phyloP scores from a whole-genome alignment of 352 stramenopile species.

The Globisporangium iwayamae region DNA sequence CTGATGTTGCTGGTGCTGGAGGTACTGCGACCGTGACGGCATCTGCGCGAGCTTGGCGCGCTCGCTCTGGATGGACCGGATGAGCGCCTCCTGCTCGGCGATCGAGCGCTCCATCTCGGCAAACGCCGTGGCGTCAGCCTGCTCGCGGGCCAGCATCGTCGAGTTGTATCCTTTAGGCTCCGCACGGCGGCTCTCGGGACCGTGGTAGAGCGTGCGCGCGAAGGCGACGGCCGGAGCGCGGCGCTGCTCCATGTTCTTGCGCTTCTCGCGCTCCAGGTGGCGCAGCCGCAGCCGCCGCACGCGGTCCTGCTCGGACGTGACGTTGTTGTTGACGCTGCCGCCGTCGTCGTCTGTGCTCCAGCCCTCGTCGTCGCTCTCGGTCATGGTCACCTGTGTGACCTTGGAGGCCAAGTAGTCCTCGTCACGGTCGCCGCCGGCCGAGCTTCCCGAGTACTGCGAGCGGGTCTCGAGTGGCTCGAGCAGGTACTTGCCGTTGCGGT shows the following conservation, averaged over 20 bases:
- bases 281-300: constrained; percentile 32
- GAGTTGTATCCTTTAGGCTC: constrained; percentile 17
- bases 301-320: constrained; percentile 18
- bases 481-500: constrained; percentile 41
- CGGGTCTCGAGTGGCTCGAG: constrained; percentile 29
- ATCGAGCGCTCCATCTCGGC: constrained; percentile 54
- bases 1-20: background rate
- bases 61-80: constrained; percentile 40
- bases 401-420: constrained; percentile 17
- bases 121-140: constrained; percentile 26
- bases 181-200: background rate
- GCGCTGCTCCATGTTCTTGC: constrained; percentile 18
- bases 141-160: constrained; percentile 20
- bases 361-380: constrained; percentile 18
- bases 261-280: constrained; percentile 39
- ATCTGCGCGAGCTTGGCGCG: constrained; percentile 18
- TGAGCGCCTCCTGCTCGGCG: constrained; percentile 42
- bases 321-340: background rate
- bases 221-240: background rate
- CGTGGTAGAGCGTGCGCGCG: constrained; percentile 14
- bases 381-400: constrained; percentile 15
- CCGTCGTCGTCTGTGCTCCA: constrained; percentile 12
- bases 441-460: constrained; percentile 23
- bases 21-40: constrained; percentile 7
- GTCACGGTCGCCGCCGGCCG: constrained; percentile 18